Evolutionary conservation across 2,329 filamentous ascomycete genomes (phyloP), one percentile per base, ranked within the genome.

Genomic region (Penicillium sp.): DNA sequence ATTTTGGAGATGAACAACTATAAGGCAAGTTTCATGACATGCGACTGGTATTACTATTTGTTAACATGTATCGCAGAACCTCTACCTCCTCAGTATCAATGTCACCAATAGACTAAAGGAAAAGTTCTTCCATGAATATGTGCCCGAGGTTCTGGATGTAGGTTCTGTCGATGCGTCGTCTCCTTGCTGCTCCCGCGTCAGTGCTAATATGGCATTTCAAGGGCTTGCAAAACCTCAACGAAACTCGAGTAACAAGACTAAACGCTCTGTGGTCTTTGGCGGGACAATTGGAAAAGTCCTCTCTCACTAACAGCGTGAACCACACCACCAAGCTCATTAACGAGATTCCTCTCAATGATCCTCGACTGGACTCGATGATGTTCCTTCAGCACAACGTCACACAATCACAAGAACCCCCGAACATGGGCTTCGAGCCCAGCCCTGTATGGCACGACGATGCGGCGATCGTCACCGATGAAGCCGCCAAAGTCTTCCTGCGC

Each of bases 91-190:
- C 62, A 80, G 83, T 51, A 95, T 98, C 73, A 95, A 95, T 65
- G 88, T 97, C 48, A 94, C 90, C 27, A 98, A 98, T 71, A 95
- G 93, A 73, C 85, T 95, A 63, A 98, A 97, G 74, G 89, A 96
- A 66, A 88, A 85, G 64, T 97, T 97, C 74, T 98, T 95, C 64
- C 86, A 97, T 66, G 89, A 96, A 68, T 97, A 97, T 67, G 79
- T 98, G 16, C 93, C 93, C 7, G 93, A 97, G 64, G 73, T 97
- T 48, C 78, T 98, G 65, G 88, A 97, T 71, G 90, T 90, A 70
- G 70, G 75, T 57, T 32, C 4, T 10, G 4, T 6, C n/a, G n/a
- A n/a, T n/a, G n/a, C n/a, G n/a, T n/a, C n/a, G 20, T 6, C 6
- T 22, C 16, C 4, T 6, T 26, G 24, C 29, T 35, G 8, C 6